These are phyloP conservation scores for Leishmania braziliensis DNA, from an alignment of 208 protist genomes.

Conservation along the genomic window DNA sequence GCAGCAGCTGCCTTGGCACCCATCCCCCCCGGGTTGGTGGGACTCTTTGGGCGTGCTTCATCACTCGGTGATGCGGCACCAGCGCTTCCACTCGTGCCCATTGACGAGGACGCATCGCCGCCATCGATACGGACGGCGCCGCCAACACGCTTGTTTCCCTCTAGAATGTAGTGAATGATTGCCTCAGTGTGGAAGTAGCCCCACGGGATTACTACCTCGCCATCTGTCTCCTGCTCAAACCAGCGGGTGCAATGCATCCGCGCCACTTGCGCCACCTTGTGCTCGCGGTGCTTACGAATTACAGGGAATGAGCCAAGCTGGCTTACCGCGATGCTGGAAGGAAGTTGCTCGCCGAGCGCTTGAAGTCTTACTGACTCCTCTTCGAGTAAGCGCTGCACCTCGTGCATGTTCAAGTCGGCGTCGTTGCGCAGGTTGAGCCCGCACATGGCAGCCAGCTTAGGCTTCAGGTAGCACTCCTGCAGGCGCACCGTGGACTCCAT, in stretches of 20 bases:
- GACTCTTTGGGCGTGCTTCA: background rate
- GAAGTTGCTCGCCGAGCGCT: slow-evolving; percentile 37
- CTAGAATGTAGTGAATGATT: slow-evolving; percentile 81
- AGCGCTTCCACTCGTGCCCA: background rate
- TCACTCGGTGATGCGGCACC: background rate
- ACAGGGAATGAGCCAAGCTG: slow-evolving; percentile 69
- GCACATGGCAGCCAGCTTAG: slow-evolving; percentile 84
- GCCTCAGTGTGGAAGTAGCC: slow-evolving; percentile 85
- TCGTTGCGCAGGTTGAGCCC: slow-evolving; percentile 80
- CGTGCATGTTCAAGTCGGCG: slow-evolving; percentile 80
- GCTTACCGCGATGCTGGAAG: slow-evolving; percentile 59
- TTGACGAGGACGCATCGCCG: background rate
- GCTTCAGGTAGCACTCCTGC: slow-evolving; percentile 91
- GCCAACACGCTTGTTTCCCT: slow-evolving; percentile 39
- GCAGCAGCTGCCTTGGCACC: background rate
- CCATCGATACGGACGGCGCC: background rate
- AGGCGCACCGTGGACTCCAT: slow-evolving; percentile 64
- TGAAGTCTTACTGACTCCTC: slow-evolving; percentile 58
- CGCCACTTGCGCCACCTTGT: slow-evolving; percentile 73
- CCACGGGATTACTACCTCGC: slow-evolving; percentile 90
- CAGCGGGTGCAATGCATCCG: slow-evolving; percentile 71
- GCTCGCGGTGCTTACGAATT: slow-evolving; percentile 70
- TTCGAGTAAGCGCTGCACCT: slow-evolving; percentile 73
- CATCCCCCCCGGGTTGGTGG: background rate
- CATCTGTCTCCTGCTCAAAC: slow-evolving; percentile 63